phyloP scores from a whole-genome alignment of 2,329 filamentous ascomycete species.

The Aspergillus terreus region DNA sequence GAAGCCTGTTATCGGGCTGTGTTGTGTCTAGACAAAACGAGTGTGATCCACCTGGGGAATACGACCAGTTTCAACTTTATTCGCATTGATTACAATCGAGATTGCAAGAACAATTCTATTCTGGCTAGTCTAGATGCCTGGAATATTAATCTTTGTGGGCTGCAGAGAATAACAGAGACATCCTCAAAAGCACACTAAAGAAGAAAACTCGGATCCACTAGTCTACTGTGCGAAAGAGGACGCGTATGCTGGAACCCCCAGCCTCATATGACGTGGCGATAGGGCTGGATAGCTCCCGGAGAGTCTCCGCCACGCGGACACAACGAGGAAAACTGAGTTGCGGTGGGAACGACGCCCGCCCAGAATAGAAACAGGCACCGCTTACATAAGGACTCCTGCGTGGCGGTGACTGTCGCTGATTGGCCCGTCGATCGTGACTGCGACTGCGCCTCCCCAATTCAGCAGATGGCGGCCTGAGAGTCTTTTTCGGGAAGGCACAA shows the following conservation, averaged over 20 bases:
- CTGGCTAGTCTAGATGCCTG: background rate
- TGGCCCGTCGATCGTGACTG: background rate
- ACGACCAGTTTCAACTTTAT: background rate
- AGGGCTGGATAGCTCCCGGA: constrained; percentile 7
- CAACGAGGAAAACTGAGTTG: background rate
- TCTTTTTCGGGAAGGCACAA: too few species aligned
- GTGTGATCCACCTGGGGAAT: background rate
- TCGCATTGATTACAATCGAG: background rate
- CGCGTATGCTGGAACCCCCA: constrained; percentile 10
- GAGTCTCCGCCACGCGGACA: constrained; percentile 10
- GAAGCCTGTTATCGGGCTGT: background rate
- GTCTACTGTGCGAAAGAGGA: background rate
- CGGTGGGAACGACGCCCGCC: background rate
- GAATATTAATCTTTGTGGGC: too few species aligned
- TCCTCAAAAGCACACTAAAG: too few species aligned
- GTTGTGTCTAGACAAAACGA: background rate
- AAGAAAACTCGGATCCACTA: background rate
- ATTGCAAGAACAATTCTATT: background rate
- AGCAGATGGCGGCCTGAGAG: background rate
- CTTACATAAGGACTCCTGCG: background rate
- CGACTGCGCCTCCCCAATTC: constrained; percentile 3
- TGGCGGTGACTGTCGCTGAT: background rate
- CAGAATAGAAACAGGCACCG: background rate
- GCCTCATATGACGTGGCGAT: constrained; percentile 18
- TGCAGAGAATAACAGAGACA: too few species aligned